These are phyloP conservation scores for Fraxinus pennsylvanica DNA, from an alignment of 257 asterid genomes.

Conservation along the genomic window DNA sequence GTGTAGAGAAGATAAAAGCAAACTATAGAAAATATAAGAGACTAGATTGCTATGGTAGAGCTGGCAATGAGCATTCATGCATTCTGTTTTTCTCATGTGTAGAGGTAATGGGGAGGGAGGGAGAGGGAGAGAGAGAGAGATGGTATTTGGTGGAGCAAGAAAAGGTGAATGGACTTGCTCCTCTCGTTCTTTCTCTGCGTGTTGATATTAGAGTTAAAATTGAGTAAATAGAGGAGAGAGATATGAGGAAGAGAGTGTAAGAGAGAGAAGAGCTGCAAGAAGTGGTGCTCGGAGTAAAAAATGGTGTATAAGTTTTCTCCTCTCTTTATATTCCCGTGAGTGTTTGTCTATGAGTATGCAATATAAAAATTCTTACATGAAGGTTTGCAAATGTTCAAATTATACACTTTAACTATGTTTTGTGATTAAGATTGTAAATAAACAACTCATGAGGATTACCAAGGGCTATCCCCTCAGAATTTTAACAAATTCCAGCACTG, in stretches of 20 bases:
- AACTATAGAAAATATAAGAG: neutral
- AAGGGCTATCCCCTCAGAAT: too few relatives aligned
- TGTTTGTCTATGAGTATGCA: neutral
- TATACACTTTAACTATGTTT: too few relatives aligned
- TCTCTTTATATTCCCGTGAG: neutral
- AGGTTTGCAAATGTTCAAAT: too few relatives aligned
- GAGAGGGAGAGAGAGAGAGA: neutral
- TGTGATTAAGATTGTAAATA: too few relatives aligned
- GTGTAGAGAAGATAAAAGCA: neutral
- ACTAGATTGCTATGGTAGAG: too few relatives aligned
- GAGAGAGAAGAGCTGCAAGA: neutral
- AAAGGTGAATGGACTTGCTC: neutral
- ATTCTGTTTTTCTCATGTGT: neutral
- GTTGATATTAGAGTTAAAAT: neutral
- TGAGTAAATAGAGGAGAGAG: neutral
- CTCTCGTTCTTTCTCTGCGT: neutral
- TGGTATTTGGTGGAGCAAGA: neutral
- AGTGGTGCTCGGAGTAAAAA: neutral
- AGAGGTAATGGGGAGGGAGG: neutral
- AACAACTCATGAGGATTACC: too few relatives aligned
- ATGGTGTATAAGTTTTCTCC: neutral
- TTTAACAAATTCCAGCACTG: too few relatives aligned
- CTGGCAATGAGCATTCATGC: neutral
- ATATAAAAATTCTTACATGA: neutral
- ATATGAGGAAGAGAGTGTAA: too few relatives aligned